Percentiles rank a stretch among this genome's conserved stretches.
phyloP scores from a whole-genome alignment of 2,329 filamentous ascomycete genomes.

The Diaporthe citrichinensis region DNA sequence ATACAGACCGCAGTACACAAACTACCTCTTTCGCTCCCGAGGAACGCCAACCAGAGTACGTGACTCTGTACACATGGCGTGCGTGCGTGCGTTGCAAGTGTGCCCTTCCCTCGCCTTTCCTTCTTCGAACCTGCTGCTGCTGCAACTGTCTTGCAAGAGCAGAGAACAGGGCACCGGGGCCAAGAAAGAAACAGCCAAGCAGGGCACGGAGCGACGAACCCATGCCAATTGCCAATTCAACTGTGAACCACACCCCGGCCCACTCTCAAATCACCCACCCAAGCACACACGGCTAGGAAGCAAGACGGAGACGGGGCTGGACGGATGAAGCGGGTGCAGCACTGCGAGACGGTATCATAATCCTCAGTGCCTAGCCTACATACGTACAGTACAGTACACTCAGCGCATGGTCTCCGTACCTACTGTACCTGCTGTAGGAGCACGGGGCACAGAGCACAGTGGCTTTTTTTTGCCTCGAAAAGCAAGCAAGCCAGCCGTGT shows the following conservation, averaged over 20 bases:
- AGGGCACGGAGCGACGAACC: conserved; percentile 16
- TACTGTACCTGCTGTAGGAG: neutral
- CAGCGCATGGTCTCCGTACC: neutral
- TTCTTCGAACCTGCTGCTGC: neutral
- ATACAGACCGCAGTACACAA: neutral
- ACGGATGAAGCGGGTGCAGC: conserved; percentile 31
- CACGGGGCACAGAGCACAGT: conserved; percentile 20
- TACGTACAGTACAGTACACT: conserved; percentile 1
- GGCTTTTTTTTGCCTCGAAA: conserved; percentile 20
- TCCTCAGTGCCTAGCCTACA: neutral
- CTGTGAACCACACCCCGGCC: conserved; percentile 34
- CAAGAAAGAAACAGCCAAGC: conserved; percentile 38
- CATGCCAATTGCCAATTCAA: conserved; percentile 32
- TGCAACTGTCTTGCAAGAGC: conserved; percentile 21
- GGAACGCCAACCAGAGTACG: neutral
- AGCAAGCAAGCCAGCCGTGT: conserved; percentile 32
- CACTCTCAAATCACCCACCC: conserved; percentile 29
- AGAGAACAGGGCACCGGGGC: conserved; percentile 37
- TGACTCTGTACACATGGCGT: neutral
- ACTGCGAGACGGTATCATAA: conserved; percentile 30
- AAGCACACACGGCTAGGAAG: conserved; percentile 11
- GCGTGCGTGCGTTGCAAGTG: neutral
- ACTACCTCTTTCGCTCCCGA: neutral
- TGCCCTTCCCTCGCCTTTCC: neutral
- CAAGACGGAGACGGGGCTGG: conserved; percentile 27